Percentiles rank a stretch among this genome's conserved stretches.
These are phyloP conservation scores for Stachybotrys chartarum DNA, from an alignment of 2,329 filamentous ascomycete genomes.

Conservation along the genomic window DNA sequence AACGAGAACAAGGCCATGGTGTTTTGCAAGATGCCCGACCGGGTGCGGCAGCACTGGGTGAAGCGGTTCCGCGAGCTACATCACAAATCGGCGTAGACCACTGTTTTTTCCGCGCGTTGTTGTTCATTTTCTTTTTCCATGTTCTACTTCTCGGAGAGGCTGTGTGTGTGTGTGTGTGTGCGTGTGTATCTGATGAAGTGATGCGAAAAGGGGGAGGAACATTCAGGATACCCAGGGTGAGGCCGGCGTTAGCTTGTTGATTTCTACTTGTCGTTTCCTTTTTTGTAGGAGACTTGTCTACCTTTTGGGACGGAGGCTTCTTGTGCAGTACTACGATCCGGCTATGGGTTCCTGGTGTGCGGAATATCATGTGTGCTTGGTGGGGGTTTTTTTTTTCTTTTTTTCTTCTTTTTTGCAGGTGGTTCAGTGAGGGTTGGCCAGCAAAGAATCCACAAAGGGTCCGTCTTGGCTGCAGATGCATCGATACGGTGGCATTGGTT, in stretches of 20 bases:
- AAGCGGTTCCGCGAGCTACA: conserved; percentile 41
- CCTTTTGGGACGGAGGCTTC: background rate
- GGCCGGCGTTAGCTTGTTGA: background rate
- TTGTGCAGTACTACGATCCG: background rate
- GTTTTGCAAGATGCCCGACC: conserved; percentile 53
- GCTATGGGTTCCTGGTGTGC: background rate
- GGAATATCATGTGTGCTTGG: background rate
- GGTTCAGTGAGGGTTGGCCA: too few relatives aligned
- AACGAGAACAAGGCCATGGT: conserved; percentile 54
- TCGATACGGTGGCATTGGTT: too few relatives aligned
- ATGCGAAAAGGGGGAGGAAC: background rate
- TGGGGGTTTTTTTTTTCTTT: too few relatives aligned
- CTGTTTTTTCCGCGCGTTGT: too few relatives aligned
- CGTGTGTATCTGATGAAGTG: background rate
- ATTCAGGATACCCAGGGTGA: background rate
- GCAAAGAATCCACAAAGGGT: too few relatives aligned
- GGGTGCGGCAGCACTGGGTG: conserved; percentile 49
- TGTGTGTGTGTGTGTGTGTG: background rate
- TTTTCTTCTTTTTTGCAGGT: too few relatives aligned
- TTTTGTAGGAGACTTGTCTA: background rate
- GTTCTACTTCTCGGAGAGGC: background rate
- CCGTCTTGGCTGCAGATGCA: too few relatives aligned
- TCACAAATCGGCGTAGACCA: background rate
- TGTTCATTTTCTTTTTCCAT: background rate
- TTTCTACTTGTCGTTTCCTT: background rate